Percentiles rank a stretch among this genome's conserved stretches.
phyloP scores from a whole-genome alignment of 352 stramenopile species.

The Globisporangium carolinianum region DNA sequence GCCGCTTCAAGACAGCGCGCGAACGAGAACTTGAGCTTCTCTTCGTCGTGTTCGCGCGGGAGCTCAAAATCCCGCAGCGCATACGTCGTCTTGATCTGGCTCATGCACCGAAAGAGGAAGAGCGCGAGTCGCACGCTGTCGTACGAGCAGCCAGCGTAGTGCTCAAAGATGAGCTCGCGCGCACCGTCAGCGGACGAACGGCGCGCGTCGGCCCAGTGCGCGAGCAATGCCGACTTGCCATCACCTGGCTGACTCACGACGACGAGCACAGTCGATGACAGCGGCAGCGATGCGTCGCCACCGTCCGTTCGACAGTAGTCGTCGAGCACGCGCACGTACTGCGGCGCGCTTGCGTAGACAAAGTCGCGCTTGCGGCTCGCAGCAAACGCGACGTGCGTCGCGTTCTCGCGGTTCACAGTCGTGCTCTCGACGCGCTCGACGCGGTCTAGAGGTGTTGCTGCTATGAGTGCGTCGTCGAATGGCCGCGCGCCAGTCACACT shows the following conservation, averaged over 20 bases:
- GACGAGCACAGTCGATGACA: slow-evolving; percentile 38
- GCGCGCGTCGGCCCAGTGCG: slow-evolving; percentile 58
- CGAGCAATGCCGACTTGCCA: slow-evolving; percentile 75
- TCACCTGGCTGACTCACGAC: slow-evolving; percentile 54
- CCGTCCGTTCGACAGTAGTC: slow-evolving; percentile 55
- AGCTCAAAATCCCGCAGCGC: slow-evolving; percentile 75
- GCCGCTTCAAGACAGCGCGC: slow-evolving; percentile 68
- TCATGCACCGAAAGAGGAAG: slow-evolving; percentile 80
- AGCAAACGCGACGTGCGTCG: slow-evolving; percentile 65
- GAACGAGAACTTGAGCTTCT: slow-evolving; percentile 84
- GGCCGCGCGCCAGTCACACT: slow-evolving; percentile 8
- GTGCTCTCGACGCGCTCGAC: slow-evolving; percentile 52
- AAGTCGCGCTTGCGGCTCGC: slow-evolving; percentile 67
- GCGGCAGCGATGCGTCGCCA: not conserved
- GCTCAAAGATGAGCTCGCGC: slow-evolving; percentile 73
- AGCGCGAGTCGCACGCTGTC: slow-evolving; percentile 79
- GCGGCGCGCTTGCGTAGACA: slow-evolving; percentile 44
- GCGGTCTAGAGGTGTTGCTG: slow-evolving; percentile 6
- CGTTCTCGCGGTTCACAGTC: slow-evolving; percentile 63
- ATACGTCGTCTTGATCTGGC: slow-evolving; percentile 66
- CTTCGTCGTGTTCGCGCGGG: slow-evolving; percentile 70
- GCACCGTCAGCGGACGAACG: slow-evolving; percentile 20
- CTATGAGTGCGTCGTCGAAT: slow-evolving; percentile 19
- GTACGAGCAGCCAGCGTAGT: slow-evolving; percentile 77
- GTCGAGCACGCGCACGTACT: slow-evolving; percentile 64